A percentile compares a stretch with the other conserved stretches of the same genome.
Conservation (phyloP, 805 yeast genomes). For the Myxozyma kluyveri region DNA sequence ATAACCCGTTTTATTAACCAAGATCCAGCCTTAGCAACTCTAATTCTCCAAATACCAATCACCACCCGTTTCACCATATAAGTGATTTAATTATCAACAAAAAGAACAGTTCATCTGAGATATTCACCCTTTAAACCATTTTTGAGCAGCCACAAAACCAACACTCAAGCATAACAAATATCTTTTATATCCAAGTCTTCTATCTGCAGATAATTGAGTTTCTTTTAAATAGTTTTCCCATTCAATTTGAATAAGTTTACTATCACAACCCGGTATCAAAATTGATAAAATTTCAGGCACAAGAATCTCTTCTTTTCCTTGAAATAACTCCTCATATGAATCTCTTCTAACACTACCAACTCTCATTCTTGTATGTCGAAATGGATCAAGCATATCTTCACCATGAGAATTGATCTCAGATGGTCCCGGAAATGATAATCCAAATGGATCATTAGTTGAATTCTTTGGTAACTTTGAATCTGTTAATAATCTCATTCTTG, state of each 20-base stretch:
- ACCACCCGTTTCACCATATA: no score
- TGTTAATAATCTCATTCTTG: not conserved
- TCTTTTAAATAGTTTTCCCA: not conserved
- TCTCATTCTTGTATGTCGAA: not conserved
- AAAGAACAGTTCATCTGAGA: no score
- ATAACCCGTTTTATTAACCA: no score
- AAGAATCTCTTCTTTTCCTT: not conserved
- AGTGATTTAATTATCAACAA: no score
- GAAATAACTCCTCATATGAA: not conserved
- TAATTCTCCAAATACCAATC: no score
- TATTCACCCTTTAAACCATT: no score
- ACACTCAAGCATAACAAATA: no score
- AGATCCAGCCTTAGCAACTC: no score
- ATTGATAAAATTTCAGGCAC: not conserved
- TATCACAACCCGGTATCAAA: not conserved
- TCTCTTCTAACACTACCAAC: not conserved
- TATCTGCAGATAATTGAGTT: not conserved
- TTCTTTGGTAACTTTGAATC: not conserved
- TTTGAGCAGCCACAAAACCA: no score
- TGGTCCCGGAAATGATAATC: not conserved
- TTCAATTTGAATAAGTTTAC: not conserved
- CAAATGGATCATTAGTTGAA: not conserved
- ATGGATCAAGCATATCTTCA: not conserved
- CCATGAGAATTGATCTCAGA: not conserved
- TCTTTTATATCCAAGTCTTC: not conserved